Percentiles rank a stretch among this genome's conserved stretches.
Evolutionary conservation across 306 rosid genomes (phyloP).

Genomic region (Ormosia emarginata): DNA sequence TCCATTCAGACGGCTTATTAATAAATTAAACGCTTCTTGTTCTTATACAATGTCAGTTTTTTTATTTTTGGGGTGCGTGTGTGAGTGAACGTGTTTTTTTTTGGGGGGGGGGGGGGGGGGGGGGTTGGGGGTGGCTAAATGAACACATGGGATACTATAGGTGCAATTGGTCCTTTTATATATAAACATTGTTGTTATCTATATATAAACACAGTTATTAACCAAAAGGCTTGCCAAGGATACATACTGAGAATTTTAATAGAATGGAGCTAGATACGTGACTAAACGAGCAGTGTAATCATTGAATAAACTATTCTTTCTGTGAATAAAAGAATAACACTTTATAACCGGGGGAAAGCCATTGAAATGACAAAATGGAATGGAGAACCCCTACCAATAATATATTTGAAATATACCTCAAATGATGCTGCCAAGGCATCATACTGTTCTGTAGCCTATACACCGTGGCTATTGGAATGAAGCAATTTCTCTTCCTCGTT

Average conservation of each 20-base stretch:
- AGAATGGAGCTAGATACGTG: neutral
- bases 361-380: constrained; percentile 9
- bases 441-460: constrained; percentile 40
- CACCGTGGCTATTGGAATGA: constrained; percentile 50
- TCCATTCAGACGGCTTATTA: too few relatives aligned
- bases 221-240: neutral
- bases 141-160: neutral
- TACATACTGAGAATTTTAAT: neutral
- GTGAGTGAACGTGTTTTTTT: too few relatives aligned
- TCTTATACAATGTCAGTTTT: too few relatives aligned
- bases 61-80: too few relatives aligned
- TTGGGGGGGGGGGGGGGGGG: too few relatives aligned
- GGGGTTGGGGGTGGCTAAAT: too few relatives aligned
- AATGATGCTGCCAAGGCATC: constrained; percentile 23
- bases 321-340: constrained; percentile 3
- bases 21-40: too few relatives aligned
- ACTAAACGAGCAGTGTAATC: neutral
- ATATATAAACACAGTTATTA: neutral
- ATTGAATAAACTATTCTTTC: neutral
- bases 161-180: neutral
- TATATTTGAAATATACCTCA: constrained; percentile 26
- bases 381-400: constrained; percentile 29
- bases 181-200: neutral
- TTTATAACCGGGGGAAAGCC: constrained; percentile 4
- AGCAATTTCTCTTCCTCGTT: constrained; percentile 77